Conservation (phyloP, 768 basidiomycete genomes). For the Boletus pseudopeckii region DNA sequence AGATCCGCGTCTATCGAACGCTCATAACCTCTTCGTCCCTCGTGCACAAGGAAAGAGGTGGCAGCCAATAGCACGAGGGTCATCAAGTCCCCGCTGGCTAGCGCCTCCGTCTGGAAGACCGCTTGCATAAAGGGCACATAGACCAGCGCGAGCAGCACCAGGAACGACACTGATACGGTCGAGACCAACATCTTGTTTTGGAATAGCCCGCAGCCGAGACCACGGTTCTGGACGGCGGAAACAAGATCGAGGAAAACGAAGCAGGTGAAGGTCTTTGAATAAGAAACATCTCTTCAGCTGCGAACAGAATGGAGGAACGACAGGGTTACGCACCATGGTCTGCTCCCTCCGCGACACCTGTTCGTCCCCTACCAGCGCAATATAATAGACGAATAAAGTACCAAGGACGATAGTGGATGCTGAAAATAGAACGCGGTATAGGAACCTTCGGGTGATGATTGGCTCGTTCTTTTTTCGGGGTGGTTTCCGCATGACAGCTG, state of each 20-base stretch:
- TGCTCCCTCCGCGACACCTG: conserved; percentile 84
- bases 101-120: conserved; percentile 90
- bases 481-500: conserved; percentile 86
- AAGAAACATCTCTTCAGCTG: background rate
- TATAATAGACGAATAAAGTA: conserved; percentile 82
- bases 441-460: conserved; percentile 71
- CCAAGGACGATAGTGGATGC: conserved; percentile 89
- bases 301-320: background rate
- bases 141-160: conserved; percentile 80
- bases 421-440: conserved; percentile 85
- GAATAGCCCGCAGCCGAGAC: conserved; percentile 76
- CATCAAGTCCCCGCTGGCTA: conserved; percentile 63
- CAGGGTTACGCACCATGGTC: conserved; percentile 73
- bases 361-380: conserved; percentile 73
- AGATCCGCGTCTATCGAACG: conserved; percentile 53
- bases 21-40: conserved; percentile 76
- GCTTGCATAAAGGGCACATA: conserved; percentile 90
- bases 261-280: conserved; percentile 84
- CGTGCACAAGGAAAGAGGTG: conserved; percentile 68
- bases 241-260: conserved; percentile 98
- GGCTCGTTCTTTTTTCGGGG: conserved; percentile 92
- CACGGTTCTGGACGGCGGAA: conserved; percentile 92
- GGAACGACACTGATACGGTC: conserved; percentile 82
- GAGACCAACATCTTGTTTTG: conserved; percentile 88
- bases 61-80: conserved; percentile 67